These are phyloP conservation scores for Niebla homalea DNA, from an alignment of 495 filamentous ascomycete genomes.

Conservation along the genomic window DNA sequence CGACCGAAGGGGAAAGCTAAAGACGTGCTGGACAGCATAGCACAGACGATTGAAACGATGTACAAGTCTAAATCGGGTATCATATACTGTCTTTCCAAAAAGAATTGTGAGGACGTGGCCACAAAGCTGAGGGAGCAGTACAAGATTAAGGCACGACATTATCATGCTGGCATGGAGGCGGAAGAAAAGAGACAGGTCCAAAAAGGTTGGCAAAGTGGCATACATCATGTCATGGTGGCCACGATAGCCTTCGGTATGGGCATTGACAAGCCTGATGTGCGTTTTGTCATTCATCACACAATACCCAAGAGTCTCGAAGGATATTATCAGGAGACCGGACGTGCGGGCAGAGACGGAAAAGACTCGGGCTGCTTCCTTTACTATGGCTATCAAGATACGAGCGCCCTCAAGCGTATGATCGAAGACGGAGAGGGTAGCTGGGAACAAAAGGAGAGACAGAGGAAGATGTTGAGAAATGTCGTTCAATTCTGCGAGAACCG, in stretches of 20 bases:
- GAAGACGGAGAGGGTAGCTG: constrained; percentile 55
- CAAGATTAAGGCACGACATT: constrained; percentile 63
- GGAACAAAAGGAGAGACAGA: constrained; percentile 71
- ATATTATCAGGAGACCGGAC: constrained; percentile 95
- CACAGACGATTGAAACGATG: constrained; percentile 48
- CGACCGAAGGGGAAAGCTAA: constrained; percentile 40
- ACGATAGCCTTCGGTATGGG: constrained; percentile 99
- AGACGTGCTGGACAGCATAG: constrained; percentile 52
- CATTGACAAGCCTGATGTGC: constrained; percentile 91
- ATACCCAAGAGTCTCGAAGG: constrained; percentile 94
- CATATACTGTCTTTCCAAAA: constrained; percentile 82
- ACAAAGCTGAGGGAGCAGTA: constrained; percentile 44
- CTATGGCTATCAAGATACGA: constrained; percentile 65
- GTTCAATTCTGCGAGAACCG: constrained; percentile 78
- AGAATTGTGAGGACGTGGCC: constrained; percentile 69
- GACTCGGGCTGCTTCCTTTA: constrained; percentile 81
- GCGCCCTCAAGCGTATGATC: constrained; percentile 57
- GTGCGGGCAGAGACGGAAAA: constrained; percentile 83
- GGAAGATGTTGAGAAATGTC: constrained; percentile 70
- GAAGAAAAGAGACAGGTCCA: constrained; percentile 55
- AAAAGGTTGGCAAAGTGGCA: constrained; percentile 65
- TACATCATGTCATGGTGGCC: constrained; percentile 83
- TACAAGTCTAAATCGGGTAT: constrained; percentile 73
- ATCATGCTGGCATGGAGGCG: constrained; percentile 65
- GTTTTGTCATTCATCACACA: constrained; percentile 85